These are phyloP conservation scores for Fusarium sp. DNA, from an alignment of 2,329 filamentous ascomycete genomes.

Conservation along the genomic window DNA sequence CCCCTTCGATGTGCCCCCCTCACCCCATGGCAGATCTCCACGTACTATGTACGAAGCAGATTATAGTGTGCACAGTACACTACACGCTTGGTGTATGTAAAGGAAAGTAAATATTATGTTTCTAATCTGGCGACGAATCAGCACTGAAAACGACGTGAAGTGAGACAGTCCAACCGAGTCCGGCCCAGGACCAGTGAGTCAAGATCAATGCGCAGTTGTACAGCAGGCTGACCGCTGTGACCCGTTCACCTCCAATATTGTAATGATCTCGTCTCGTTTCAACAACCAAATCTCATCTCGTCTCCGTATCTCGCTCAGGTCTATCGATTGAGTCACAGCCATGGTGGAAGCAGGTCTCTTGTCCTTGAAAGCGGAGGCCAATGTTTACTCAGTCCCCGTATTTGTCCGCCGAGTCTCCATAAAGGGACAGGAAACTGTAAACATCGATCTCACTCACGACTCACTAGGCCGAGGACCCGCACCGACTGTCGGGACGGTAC, in stretches of 20 bases:
- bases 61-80: not conserved
- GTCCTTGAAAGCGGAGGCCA: slow-evolving; percentile 14
- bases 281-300: slow-evolving; percentile 16
- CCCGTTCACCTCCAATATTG: not conserved
- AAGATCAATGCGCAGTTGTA: slow-evolving; percentile 15
- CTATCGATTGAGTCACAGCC: slow-evolving; percentile 20
- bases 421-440: slow-evolving; percentile 28
- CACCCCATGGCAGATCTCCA: slow-evolving; percentile 11
- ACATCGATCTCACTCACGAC: slow-evolving; percentile 16
- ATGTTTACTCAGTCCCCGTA: slow-evolving; percentile 22
- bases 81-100: slow-evolving; percentile 1
- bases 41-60: not conserved
- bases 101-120: slow-evolving; percentile 32
- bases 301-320: slow-evolving; percentile 18
- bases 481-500: slow-evolving; percentile 23
- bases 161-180: slow-evolving; percentile 24
- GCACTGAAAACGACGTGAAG: slow-evolving; percentile 7
- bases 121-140: slow-evolving; percentile 22
- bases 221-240: slow-evolving; percentile 4
- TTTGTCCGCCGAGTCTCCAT: slow-evolving; percentile 17
- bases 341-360: slow-evolving; percentile 4
- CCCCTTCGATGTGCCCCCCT: not conserved
- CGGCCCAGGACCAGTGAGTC: slow-evolving; percentile 3
- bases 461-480: slow-evolving; percentile 20
- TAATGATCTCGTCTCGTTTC: not conserved